These are phyloP conservation scores for Phragmites australis DNA, from an alignment of 176 grass and related monocot species.

Conservation along the genomic window DNA sequence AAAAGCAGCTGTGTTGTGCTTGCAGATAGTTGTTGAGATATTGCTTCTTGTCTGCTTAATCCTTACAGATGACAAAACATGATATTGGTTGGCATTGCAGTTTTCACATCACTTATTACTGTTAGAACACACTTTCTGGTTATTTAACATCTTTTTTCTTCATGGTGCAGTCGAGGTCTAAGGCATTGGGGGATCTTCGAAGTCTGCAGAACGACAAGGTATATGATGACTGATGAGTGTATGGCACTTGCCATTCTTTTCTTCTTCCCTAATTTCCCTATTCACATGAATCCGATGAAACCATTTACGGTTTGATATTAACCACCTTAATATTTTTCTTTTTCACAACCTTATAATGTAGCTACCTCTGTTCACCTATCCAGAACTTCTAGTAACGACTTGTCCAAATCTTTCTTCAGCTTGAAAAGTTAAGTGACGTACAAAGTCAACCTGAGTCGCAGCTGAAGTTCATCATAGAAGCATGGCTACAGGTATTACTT, in stretches of 20 bases:
- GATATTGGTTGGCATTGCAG: neutral
- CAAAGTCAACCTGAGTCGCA: slow-evolving; percentile 99
- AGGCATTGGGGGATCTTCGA: slow-evolving; percentile 82
- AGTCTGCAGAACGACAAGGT: slow-evolving; percentile 96
- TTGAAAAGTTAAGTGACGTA: slow-evolving; percentile 94
- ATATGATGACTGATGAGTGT: slow-evolving; percentile 11
- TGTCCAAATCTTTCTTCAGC: slow-evolving; percentile 53
- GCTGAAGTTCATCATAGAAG: slow-evolving; percentile 98
- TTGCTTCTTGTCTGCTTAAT: neutral
- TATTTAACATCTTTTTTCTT: slow-evolving; percentile 25
- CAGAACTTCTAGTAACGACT: slow-evolving; percentile 24
- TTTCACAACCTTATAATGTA: slow-evolving; percentile 7
- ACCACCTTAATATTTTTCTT: neutral
- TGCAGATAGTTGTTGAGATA: neutral
- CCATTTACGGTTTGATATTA: neutral
- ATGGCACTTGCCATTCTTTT: neutral
- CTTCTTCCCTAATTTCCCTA: neutral
- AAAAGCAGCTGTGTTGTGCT: neutral
- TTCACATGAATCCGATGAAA: neutral
- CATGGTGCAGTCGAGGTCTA: slow-evolving; percentile 83
- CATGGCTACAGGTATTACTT: slow-evolving; percentile 89
- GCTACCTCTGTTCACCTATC: slow-evolving; percentile 1
- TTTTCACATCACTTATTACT: neutral
- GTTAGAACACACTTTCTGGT: slow-evolving; percentile 19
- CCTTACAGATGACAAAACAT: neutral